Conservation (phyloP, 1,139 yeast genomes). For the Candida labiduridarum region DNA sequence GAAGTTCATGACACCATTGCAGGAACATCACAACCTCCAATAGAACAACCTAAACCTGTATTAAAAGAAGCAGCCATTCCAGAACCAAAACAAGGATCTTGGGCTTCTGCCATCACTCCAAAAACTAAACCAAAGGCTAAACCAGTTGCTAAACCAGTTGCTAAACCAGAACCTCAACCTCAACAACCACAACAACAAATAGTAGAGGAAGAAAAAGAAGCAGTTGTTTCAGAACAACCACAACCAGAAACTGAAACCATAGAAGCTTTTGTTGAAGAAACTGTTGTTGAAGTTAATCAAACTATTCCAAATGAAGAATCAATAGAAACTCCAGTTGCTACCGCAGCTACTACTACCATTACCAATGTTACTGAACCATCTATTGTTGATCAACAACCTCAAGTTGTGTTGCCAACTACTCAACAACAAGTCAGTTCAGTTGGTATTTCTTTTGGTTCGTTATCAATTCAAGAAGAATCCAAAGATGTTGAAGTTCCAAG, state of each 20-base stretch:
- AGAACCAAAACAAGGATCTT: conserved; percentile 41
- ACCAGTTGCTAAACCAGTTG: conserved; percentile 16
- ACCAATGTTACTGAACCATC: conserved; percentile 13
- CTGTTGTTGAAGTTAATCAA: conserved; percentile 12
- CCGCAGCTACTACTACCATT: conserved; percentile 8
- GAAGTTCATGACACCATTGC: neutral
- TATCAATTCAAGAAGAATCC: conserved; percentile 50
- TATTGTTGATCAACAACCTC: conserved; percentile 34
- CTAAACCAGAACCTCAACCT: conserved; percentile 7
- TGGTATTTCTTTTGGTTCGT: conserved; percentile 73
- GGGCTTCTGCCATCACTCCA: conserved; percentile 67
- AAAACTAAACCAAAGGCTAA: conserved; percentile 42
- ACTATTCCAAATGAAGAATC: conserved; percentile 36
- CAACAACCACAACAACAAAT: conserved; percentile 12
- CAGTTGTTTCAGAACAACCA: conserved; percentile 8
- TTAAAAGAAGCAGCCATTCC: conserved; percentile 35
- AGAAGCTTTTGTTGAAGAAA: conserved; percentile 10
- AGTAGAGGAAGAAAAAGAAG: conserved; percentile 14
- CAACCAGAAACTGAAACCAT: conserved; percentile 21
- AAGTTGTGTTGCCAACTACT: conserved; percentile 68
- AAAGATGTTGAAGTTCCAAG: conserved; percentile 16
- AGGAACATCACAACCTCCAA: conserved; percentile 10
- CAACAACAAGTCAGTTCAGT: conserved; percentile 53
- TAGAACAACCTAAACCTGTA: conserved; percentile 23
- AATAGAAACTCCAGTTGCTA: conserved; percentile 40